Evolutionary conservation across 495 filamentous ascomycete species (phyloP).

Genomic region (Penicillium nucicola): DNA sequence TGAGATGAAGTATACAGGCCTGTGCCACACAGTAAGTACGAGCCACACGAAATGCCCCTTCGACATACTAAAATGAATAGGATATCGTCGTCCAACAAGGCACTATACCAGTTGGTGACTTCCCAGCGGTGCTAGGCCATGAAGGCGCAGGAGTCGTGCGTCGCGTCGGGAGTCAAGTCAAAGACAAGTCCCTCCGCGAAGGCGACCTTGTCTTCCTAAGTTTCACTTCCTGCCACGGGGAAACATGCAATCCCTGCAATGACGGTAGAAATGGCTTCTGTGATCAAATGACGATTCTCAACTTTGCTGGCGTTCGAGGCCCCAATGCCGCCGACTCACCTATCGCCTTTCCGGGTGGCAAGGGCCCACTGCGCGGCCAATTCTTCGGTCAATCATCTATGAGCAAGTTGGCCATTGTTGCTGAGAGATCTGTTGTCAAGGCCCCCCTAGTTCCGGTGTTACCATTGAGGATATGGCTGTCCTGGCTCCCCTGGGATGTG

Average conservation of each 20-base stretch:
- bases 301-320: conserved; percentile 33
- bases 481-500: conserved; percentile 45
- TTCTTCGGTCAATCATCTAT: conserved; percentile 48
- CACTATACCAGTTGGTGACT: conserved; percentile 27
- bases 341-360: conserved; percentile 21
- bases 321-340: conserved; percentile 10
- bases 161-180: conserved; percentile 39
- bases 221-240: conserved; percentile 35
- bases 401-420: conserved; percentile 34
- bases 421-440: conserved; percentile 27
- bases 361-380: conserved; percentile 25
- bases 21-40: conserved; percentile 31
- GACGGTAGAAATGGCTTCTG: conserved; percentile 28
- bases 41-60: not conserved
- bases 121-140: conserved; percentile 48
- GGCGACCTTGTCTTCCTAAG: conserved; percentile 48
- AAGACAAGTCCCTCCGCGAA: conserved; percentile 30
- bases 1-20: conserved; percentile 33
- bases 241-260: conserved; percentile 21
- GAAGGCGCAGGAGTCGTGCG: conserved; percentile 51
- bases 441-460: conserved; percentile 4
- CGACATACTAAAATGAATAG: conserved; percentile 8
- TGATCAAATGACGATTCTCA: conserved; percentile 28
- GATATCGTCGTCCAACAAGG: conserved; percentile 36
- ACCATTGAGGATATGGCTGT: conserved; percentile 24